Evolutionary conservation across 164 flowering plant genomes (phyloP).

Genomic region (Euptelea pleiosperma): DNA sequence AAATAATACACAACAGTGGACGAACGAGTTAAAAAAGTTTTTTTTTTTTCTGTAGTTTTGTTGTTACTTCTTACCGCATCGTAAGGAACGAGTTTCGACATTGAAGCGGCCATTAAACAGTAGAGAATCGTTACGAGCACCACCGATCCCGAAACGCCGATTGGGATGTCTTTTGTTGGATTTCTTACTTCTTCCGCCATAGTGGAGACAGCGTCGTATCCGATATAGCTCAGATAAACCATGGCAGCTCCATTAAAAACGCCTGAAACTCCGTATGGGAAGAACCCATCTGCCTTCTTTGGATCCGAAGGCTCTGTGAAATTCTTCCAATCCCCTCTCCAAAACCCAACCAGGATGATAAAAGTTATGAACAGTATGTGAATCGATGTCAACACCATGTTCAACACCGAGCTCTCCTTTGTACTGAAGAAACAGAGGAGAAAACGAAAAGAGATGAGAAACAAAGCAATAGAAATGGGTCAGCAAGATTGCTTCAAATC

Average conservation of each 20-base stretch:
- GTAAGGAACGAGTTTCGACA: constrained; percentile 81
- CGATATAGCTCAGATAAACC: constrained; percentile 89
- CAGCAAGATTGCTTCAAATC: background rate
- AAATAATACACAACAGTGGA: too few species aligned
- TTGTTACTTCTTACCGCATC: constrained; percentile 56
- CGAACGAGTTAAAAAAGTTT: too few species aligned
- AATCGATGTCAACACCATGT: constrained; percentile 60
- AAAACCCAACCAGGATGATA: constrained; percentile 67
- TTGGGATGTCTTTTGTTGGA: constrained; percentile 70
- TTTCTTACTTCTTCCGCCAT: constrained; percentile 87
- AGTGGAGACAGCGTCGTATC: constrained; percentile 96
- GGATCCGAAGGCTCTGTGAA: constrained; percentile 54
- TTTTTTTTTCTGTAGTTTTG: too few species aligned
- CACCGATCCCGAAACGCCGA: constrained; percentile 91
- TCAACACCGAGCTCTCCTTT: constrained; percentile 75
- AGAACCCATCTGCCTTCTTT: constrained; percentile 45
- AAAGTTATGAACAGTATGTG: constrained; percentile 75
- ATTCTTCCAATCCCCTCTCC: constrained; percentile 63
- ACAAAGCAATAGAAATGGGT: background rate
- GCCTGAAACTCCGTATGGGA: constrained; percentile 67
- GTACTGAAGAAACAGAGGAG: constrained; percentile 43
- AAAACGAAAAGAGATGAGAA: background rate
- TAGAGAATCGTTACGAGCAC: constrained; percentile 73
- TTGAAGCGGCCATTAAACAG: constrained; percentile 83
- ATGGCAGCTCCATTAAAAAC: constrained; percentile 80